Evolutionary conservation across 2,329 filamentous ascomycete genomes (phyloP), one percentile per base, ranked within the genome.

Genomic region (Lachnellula suecica): DNA sequence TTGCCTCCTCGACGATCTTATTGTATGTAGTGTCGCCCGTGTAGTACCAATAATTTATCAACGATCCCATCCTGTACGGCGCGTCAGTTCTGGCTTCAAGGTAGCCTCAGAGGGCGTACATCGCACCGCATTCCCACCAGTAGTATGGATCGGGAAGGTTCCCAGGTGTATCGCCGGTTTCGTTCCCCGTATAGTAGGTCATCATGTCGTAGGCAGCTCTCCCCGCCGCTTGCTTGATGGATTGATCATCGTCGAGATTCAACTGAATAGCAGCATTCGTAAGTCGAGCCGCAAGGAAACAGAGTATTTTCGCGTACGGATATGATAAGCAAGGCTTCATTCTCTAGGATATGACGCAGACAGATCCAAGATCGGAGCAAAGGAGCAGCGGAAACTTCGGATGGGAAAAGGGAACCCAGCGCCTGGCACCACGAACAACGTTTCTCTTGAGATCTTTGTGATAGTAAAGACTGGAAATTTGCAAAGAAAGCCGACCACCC

Each of bases 41-140:
- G 66, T 89, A 89, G 65, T 85, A 88, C 88, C 89, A 94, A 68
- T 94, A 94, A 61, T 94, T 88, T 51, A 95, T 77, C 53, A 94
- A 73, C 2, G 85, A 77, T 25, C 81, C 81, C 70, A 84, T 76
- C 53, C 63, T 65, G 72, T 86, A 91, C 38, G 77, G 75, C 10
- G 76, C 72, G 64, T 91, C 87, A 29, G 42, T 3, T 5, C 15
- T 20, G 34, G 40, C n/a, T 31, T 25, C 11, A 10, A 27, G 19
- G 4, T 10, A 46, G 17, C 22, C 15, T 22, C 4, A 25, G 24
- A 23, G 38, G 24, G 92, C 80, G 71, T 83, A 75, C 74, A 91
- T 83, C 77, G 86, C 71, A 88, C 87, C 89, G 84, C 91, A 81
- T 59, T 80, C 76, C 77, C 76, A 79, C 76, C 76, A 80, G 63